Evolutionary conservation across 1,139 yeast genomes (phyloP).

Genomic region (Eremothecium sinecaudum): DNA sequence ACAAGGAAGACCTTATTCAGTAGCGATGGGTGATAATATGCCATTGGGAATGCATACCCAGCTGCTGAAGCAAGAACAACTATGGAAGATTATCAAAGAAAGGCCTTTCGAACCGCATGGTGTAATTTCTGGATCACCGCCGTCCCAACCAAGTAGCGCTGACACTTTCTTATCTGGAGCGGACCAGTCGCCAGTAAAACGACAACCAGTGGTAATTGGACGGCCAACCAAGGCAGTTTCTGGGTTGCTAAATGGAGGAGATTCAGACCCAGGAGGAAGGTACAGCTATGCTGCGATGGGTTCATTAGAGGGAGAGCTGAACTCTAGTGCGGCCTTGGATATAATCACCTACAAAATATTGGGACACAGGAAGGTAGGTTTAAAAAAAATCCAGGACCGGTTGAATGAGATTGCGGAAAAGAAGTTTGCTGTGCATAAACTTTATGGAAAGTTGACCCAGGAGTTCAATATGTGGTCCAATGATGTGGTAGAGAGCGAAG

Average conservation of each 20-base stretch:
- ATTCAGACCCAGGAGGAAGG: conserved; percentile 8
- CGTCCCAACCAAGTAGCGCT: conserved; percentile 10
- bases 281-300: neutral
- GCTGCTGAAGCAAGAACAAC: conserved; percentile 8
- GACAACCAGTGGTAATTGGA: neutral
- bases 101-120: conserved; percentile 8
- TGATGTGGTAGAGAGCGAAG: conserved; percentile 16
- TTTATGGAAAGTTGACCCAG: conserved; percentile 17
- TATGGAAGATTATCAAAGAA: conserved; percentile 11
- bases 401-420: conserved; percentile 17
- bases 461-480: conserved; percentile 23
- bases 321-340: conserved; percentile 2
- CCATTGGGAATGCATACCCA: conserved; percentile 4
- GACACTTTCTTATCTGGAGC: conserved; percentile 19
- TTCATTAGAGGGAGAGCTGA: neutral
- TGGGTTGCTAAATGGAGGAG: conserved; percentile 7
- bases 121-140: conserved; percentile 6
- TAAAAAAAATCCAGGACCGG: conserved; percentile 19
- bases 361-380: conserved; percentile 6
- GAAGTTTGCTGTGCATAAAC: conserved; percentile 18
- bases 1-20: neutral
- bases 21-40: conserved; percentile 1
- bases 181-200: conserved; percentile 1
- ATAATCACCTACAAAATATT: conserved; percentile 2
- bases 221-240: conserved; percentile 4